Evolutionary conservation across 192 early-diverging fungal species (phyloP), one percentile per base, ranked within the genome.

Genomic region (Coemansia sp.): DNA sequence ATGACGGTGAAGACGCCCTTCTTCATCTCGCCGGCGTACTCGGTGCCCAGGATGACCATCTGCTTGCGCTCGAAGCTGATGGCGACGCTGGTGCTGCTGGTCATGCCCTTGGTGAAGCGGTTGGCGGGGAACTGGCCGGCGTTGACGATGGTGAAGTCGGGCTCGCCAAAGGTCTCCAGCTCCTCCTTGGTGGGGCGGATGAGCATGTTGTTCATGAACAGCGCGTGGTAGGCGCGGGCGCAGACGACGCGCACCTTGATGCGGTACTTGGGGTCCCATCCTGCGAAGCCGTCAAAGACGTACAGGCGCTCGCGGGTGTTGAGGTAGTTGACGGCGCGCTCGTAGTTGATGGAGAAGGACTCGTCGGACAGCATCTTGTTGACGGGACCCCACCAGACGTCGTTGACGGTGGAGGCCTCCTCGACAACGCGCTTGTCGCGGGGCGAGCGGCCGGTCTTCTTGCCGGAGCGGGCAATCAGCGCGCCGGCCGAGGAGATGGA

Each of bases 1-100:
- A 98, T 96, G 42, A 98, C 91, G 20, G 93, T 96, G 78, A 96
- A 94, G 51, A 92, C 83, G 69, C 95, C 95, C 87, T 98, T 98
- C 81, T 98, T 98, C 95, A 98, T 98, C 79, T 98, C 95, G 48
- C 95, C 95, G 49, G 95, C 95, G 60, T 98, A 98, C 73, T 96
- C 89, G 53, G 93, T 93, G 38, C 95, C 95, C 33, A 98, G 81
- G 44, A 98, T 98, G 28, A 98, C 90, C 95, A 98, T 98, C 77
- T 98, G 92, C 25, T 69, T 66, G 71, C 89, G 86, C 66, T 87
- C 85, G 53, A 98, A 98, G 86, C 89, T 91, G 70, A 98, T 78
- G 18, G 91, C 80, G 35, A 98, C 87, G 46, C 87, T 90, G 57
- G 95, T 98, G 50, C 79, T 84, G 47, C 91, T 94, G 49, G 92